Base-by-base conservation (phyloP, 225 moss, liverwort and hornwort species). In the Bryum argenteum region DNA sequence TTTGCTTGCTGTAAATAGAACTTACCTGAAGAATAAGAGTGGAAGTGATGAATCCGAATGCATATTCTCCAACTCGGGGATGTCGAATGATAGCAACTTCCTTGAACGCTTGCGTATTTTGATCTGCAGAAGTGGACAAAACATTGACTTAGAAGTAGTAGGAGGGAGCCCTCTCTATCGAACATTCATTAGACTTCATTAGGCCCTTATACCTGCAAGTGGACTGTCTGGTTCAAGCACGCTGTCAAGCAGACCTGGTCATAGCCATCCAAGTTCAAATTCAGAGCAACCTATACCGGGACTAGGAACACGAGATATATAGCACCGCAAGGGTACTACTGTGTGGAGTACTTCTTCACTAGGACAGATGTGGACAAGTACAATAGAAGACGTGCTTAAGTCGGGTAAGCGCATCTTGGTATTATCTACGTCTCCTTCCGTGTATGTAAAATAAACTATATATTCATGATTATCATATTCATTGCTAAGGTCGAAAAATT, bases 51-150 rank as follows among this genome's bases (percentile, higher is more conserved):
- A 99, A 99, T 39, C 98, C 94, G 71, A 99, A 76, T 21, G 98
- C 98, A 48, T 99, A 99, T 62, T 99, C 98, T 70, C 94, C 98
- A 63, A 99, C 86, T 58, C 98, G 89, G 71, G 98, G 98, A 75
- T 99, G 98, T 66, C 92, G 88, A 65, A 99, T 94, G 3, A 99
- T 94, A 39, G 98, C 98, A 61, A 99, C 94, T 80, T 99, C 98
- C 74, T 99, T 94, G 67, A 99, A 99, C n/a, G 98, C 98, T 79
- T 94, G 98, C 8, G 94, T 92, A 68, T 99, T 99, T 93, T 99
- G 98, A 82, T 98, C 97, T 98, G 87, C 54, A 21, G 60, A 69
- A 66, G 40, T 28, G 15, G 52, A 33, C 11, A 51, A 20, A 11
- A 23, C 14, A 75, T 37, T 16, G 12, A 19, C 17, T 68, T 78